phyloP scores from a whole-genome alignment of 257 asterid species.

The Fraxinus pennsylvanica region DNA sequence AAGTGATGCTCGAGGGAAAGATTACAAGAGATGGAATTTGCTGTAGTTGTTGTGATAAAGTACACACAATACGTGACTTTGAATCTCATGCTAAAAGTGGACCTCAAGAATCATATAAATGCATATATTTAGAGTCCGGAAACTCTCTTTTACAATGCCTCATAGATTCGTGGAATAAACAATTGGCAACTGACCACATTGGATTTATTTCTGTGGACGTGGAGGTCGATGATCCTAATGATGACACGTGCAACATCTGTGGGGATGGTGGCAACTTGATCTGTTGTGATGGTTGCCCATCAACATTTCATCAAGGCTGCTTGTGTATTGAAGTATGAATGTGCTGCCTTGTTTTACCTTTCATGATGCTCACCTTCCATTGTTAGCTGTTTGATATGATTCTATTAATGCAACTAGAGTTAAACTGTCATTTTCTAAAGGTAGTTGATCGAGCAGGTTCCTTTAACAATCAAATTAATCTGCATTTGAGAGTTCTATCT shows the following conservation, averaged over 20 bases:
- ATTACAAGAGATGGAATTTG: constrained; percentile 70
- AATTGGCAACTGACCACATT: constrained; percentile 41
- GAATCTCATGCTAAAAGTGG: constrained; percentile 69
- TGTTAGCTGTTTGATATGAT: constrained; percentile 18
- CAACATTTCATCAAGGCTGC: constrained; percentile 92
- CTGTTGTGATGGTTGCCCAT: constrained; percentile 94
- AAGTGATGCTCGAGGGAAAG: constrained; percentile 53
- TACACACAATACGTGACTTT: constrained; percentile 49
- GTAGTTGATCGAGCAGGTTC: background rate
- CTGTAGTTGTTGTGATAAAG: constrained; percentile 70
- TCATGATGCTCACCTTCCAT: constrained; percentile 18
- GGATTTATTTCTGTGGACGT: constrained; percentile 68
- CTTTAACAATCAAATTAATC: background rate
- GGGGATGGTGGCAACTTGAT: constrained; percentile 96
- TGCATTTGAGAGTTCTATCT: background rate
- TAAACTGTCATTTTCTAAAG: background rate
- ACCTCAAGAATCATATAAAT: constrained; percentile 45
- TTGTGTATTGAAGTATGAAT: constrained; percentile 66
- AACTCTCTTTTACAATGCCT: constrained; percentile 69
- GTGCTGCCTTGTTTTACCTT: background rate
- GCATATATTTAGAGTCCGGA: constrained; percentile 64
- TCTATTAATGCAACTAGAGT: background rate
- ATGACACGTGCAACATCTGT: constrained; percentile 89
- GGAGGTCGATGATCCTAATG: constrained; percentile 81
- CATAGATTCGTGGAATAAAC: constrained; percentile 73